Evolutionary conservation across 345 rosid genomes (phyloP), one percentile per base, ranked within the genome.

Genomic region (Mercurialis annua): DNA sequence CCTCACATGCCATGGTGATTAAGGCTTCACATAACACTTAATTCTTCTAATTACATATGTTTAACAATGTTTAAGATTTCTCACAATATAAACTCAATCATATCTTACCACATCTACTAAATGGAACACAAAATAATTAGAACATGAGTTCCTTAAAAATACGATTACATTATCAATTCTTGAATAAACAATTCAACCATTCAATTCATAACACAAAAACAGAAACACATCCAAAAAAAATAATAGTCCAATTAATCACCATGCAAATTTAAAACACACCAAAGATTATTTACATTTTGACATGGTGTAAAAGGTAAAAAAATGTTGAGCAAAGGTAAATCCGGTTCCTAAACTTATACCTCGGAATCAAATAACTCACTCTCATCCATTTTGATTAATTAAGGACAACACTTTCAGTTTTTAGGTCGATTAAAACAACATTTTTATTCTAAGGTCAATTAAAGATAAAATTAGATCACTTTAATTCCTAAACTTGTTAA

Each of bases 21-120:
- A 8, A 30, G 11, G 47, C 62, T 62, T 59, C 21, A 50, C 24
- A 50, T 12, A n/a, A 5, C 5, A 29, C 68, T 52, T 73, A n/a
- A n/a, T n/a, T n/a, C n/a, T n/a, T n/a, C n/a, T 63, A 46, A 17
- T 31, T 44, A 23, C 24, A 16, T 46, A 43, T 46, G 23, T 10
- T 23, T 44, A 26, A 50, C 29, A 8, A 50, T 34, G 23, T 33
- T 44, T 26, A 64, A 21, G 10, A 17, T 46, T 50, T 76, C 62
- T 26, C 49, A 70, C 64, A 66, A 17, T 2, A 12, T 12, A 56
- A 27, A 10, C 43, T 30, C 6, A 57, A 57, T 57, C 7, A 8
- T 18, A 30, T 18, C 12, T 68, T 56, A 17, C 34, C 51, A 49
- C 16, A 49, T 59, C 16, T 4, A 49, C 1, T 40, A 49, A 49